Evolutionary conservation across 1,284 basidiomycete species (phyloP).

Genomic region (Neolentinus lepideus): DNA sequence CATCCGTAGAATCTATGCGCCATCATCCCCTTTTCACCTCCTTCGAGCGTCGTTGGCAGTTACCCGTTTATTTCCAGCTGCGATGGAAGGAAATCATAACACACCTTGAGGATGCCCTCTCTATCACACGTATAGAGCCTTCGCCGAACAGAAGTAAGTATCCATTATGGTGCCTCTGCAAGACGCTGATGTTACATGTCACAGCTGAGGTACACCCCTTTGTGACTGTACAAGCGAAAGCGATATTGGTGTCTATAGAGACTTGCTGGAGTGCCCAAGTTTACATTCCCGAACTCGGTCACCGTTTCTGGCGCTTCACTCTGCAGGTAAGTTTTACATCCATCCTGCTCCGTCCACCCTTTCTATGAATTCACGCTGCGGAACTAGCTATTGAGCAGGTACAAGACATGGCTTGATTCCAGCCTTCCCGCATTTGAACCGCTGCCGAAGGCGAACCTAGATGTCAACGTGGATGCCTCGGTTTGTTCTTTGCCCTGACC

Average conservation of each 20-base stretch:
- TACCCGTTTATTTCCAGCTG: conserved; percentile 95
- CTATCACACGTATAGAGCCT: conserved; percentile 33
- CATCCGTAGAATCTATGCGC: conserved; percentile 67
- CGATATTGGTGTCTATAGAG: conserved; percentile 66
- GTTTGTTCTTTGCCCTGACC: not conserved
- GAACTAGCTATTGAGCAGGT: conserved; percentile 68
- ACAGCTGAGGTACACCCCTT: conserved; percentile 26
- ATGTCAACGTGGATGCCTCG: conserved; percentile 21
- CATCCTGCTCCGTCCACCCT: not conserved
- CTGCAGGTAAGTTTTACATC: conserved; percentile 55
- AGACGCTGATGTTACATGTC: not conserved
- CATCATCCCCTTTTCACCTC: conserved; percentile 60
- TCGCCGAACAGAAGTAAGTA: conserved; percentile 29
- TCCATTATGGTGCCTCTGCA: not conserved
- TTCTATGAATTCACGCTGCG: not conserved
- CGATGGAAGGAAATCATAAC: conserved; percentile 93
- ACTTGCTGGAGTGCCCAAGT: conserved; percentile 83
- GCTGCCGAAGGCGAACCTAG: conserved; percentile 20
- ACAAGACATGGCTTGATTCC: conserved; percentile 64
- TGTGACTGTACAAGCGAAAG: conserved; percentile 55
- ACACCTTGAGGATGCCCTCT: conserved; percentile 63
- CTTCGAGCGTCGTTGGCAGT: conserved; percentile 88
- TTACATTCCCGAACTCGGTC: conserved; percentile 73
- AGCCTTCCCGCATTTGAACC: conserved; percentile 34
- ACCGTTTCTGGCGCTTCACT: conserved; percentile 84